These are phyloP conservation scores for Neodidymelliopsis sp. DNA, from an alignment of 2,329 filamentous ascomycete genomes.

Conservation along the genomic window DNA sequence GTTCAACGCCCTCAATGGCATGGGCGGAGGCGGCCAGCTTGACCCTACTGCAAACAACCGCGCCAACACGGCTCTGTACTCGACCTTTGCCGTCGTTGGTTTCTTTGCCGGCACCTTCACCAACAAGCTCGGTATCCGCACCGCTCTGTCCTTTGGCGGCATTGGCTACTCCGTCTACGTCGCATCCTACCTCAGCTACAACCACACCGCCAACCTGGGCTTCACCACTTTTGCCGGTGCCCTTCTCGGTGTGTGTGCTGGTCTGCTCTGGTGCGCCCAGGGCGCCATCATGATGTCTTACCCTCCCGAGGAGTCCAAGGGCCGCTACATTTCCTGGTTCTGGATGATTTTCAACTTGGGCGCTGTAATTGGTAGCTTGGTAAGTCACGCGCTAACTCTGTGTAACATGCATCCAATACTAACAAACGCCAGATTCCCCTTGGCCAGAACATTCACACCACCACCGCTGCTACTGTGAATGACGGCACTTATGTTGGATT, in stretches of 20 bases:
- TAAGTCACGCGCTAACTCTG: constrained; percentile 49
- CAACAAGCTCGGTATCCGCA: constrained; percentile 75
- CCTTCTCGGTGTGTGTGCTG: constrained; percentile 79
- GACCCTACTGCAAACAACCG: constrained; percentile 66
- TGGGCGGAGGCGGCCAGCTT: constrained; percentile 59
- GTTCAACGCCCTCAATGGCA: constrained; percentile 61
- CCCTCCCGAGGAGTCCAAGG: constrained; percentile 80
- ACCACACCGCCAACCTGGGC: constrained; percentile 70
- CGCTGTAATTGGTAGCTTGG: constrained; percentile 81
- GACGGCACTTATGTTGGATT: constrained; percentile 91
- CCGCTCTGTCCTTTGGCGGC: constrained; percentile 74
- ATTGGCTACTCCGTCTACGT: constrained; percentile 80
- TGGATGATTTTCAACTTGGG: constrained; percentile 97
- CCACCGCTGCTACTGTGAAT: constrained; percentile 60
- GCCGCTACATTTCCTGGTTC: constrained; percentile 87
- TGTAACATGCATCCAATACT: constrained; percentile 43
- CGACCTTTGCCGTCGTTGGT: constrained; percentile 71
- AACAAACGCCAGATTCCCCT: constrained; percentile 67
- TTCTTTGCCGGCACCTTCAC: constrained; percentile 75
- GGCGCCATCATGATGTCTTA: constrained; percentile 92
- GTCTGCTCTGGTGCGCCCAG: constrained; percentile 82
- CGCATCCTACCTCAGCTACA: constrained; percentile 73
- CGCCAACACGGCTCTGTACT: constrained; percentile 75
- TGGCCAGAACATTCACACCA: constrained; percentile 72
- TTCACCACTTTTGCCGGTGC: constrained; percentile 81